These are phyloP conservation scores for Andrographis paniculata DNA, from an alignment of 305 asterid genomes.

Conservation along the genomic window DNA sequence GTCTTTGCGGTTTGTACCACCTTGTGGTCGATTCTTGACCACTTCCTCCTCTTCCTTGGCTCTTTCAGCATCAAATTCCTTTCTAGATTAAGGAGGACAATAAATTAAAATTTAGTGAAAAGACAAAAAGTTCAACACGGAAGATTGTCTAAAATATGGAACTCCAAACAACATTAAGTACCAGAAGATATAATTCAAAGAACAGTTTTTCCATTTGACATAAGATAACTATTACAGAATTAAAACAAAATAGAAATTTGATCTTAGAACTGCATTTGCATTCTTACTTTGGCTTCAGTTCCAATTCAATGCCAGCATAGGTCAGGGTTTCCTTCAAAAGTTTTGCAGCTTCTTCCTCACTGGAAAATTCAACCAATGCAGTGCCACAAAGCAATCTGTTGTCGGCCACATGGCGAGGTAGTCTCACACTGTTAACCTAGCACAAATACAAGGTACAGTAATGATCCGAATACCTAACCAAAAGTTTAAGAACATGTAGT, in stretches of 20 bases:
- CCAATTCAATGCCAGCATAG: slow-evolving; percentile 71
- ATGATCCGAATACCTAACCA: too few species aligned
- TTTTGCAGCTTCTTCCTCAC: slow-evolving; percentile 65
- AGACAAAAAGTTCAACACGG: neutral
- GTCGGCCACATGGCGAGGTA: slow-evolving; percentile 95
- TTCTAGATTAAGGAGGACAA: slow-evolving; percentile 34
- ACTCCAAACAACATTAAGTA: too few species aligned
- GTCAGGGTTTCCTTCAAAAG: slow-evolving; percentile 59
- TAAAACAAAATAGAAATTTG: slow-evolving; percentile 10
- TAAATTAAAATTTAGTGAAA: slow-evolving; percentile 8
- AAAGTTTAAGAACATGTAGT: too few species aligned
- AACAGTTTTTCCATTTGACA: neutral
- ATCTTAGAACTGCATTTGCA: neutral
- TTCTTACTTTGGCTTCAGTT: slow-evolving; percentile 71
- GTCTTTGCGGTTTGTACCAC: slow-evolving; percentile 45
- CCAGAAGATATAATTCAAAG: too few species aligned
- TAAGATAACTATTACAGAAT: neutral
- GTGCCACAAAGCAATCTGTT: slow-evolving; percentile 77
- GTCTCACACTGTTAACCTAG: slow-evolving; percentile 97
- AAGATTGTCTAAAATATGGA: neutral
- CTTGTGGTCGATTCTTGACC: slow-evolving; percentile 31
- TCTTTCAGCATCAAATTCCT: slow-evolving; percentile 69
- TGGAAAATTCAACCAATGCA: slow-evolving; percentile 86
- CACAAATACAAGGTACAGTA: neutral
- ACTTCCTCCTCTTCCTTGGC: slow-evolving; percentile 60